A percentile compares a stretch with the other conserved stretches of the same genome.
These are phyloP conservation scores for Jatropha curcas DNA, from an alignment of 345 rosid genomes.

Conservation along the genomic window DNA sequence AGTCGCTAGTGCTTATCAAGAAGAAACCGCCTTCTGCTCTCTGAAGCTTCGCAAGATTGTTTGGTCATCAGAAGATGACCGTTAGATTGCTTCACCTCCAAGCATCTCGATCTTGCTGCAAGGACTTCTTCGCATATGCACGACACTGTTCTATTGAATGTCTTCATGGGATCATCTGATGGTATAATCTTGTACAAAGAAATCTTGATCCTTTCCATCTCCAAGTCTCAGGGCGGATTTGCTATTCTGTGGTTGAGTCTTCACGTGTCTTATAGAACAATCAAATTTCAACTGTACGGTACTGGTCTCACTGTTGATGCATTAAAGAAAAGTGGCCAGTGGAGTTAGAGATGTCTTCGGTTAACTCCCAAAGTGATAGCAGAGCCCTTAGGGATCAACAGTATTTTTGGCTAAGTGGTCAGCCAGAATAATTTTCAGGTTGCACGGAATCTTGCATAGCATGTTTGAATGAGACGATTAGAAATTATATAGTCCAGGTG, in stretches of 20 bases:
- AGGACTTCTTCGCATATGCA: conserved; percentile 59
- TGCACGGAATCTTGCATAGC: too few relatives aligned
- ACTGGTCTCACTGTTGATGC: conserved; percentile 79
- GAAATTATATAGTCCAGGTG: too few relatives aligned
- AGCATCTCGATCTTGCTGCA: conserved; percentile 98
- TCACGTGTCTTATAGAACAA: conserved; percentile 62
- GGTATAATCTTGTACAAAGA: conserved; percentile 65
- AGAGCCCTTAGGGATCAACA: conserved; percentile 78
- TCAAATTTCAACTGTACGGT: conserved; percentile 70
- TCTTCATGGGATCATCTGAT: conserved; percentile 49
- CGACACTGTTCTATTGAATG: too few relatives aligned
- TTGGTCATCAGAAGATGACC: conserved; percentile 87
- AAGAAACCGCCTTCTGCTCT: conserved; percentile 53
- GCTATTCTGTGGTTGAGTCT: conserved; percentile 40
- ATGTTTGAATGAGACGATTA: too few relatives aligned
- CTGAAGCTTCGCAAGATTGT: conserved; percentile 85
- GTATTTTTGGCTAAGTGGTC: conserved; percentile 43
- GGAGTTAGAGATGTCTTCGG: conserved; percentile 86
- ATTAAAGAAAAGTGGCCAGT: conserved; percentile 77
- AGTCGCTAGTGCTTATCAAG: conserved; percentile 75
- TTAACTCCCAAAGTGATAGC: conserved; percentile 91
- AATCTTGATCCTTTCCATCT: conserved; percentile 47
- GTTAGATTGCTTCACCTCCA: conserved; percentile 62
- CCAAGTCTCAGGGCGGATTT: conserved; percentile 24
- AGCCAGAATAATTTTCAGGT: too few relatives aligned